Evolutionary conservation across 768 basidiomycete species (phyloP).

Genomic region (Cytidiella melzeri): DNA sequence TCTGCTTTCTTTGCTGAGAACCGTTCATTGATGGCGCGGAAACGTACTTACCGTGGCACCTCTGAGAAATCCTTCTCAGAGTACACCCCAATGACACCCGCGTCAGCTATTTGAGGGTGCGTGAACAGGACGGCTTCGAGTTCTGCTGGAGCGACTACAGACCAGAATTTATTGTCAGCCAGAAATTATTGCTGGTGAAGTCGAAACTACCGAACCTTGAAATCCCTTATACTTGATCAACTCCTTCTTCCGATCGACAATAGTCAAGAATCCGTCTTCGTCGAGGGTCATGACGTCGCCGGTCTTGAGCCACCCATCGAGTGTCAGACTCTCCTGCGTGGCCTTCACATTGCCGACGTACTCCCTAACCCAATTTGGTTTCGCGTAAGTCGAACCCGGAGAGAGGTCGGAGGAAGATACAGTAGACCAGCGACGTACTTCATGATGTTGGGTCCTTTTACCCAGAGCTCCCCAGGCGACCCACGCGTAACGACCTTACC

Average conservation of each 20-base stretch:
- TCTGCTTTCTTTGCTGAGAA: background rate
- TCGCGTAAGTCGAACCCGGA: background rate
- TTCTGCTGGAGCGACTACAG: conserved; percentile 77
- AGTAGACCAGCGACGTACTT: conserved; percentile 31
- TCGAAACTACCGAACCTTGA: no score
- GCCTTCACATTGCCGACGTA: conserved; percentile 30
- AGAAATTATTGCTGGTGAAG: no score
- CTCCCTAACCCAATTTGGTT: background rate
- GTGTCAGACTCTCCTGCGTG: conserved; percentile 30
- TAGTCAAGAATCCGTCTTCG: conserved; percentile 32
- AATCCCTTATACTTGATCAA: conserved; percentile 27
- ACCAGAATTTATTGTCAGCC: no score
- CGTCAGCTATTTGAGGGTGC: conserved; percentile 71
- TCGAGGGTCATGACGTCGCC: conserved; percentile 35
- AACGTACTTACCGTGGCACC: conserved; percentile 60
- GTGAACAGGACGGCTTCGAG: conserved; percentile 70
- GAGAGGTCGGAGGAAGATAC: background rate
- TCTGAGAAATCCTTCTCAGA: conserved; percentile 68
- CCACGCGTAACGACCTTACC: conserved; percentile 47
- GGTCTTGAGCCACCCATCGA: conserved; percentile 39
- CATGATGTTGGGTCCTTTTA: conserved; percentile 74
- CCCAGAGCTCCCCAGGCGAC: conserved; percentile 73
- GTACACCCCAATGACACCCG: conserved; percentile 74
- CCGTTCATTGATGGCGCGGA: background rate
- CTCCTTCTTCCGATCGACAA: conserved; percentile 29